Percentiles rank a stretch among this genome's conserved stretches.
Evolutionary conservation across 495 filamentous ascomycete species (phyloP).

Genomic region (Pseudevernia furfuracea): DNA sequence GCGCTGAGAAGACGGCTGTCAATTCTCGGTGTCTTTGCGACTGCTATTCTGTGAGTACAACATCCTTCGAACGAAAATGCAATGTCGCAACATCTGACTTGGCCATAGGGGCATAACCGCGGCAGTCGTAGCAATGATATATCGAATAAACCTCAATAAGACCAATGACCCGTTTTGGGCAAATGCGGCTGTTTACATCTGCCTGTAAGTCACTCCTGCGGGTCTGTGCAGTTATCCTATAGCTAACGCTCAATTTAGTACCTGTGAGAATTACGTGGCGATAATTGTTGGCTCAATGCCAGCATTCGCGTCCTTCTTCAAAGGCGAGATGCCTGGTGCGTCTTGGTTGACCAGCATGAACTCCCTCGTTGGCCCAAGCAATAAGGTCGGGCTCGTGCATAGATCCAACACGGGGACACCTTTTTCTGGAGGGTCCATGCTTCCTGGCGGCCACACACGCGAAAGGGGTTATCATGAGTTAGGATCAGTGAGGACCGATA

Average conservation of each 20-base stretch:
- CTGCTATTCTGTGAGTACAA: conserved; percentile 12
- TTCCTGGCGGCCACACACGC: neutral
- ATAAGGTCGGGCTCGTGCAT: neutral
- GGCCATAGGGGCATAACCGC: neutral
- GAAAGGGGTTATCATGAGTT: neutral
- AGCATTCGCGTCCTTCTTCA: conserved; percentile 14
- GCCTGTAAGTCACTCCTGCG: conserved; percentile 3
- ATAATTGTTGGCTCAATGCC: conserved; percentile 20
- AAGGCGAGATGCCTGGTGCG: neutral
- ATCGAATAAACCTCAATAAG: conserved; percentile 2
- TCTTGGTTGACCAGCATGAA: neutral
- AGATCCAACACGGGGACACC: neutral
- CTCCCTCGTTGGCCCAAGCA: neutral
- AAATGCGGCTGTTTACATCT: neutral
- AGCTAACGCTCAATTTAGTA: neutral
- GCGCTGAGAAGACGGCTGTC: conserved; percentile 21
- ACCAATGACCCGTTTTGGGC: conserved; percentile 1
- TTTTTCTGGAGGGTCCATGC: neutral
- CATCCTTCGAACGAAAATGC: neutral
- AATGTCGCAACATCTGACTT: neutral
- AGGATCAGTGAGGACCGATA: neutral
- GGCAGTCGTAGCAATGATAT: conserved; percentile 5
- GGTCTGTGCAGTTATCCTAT: no score
- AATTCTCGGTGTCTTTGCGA: conserved; percentile 11
- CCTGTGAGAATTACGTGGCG: conserved; percentile 11